Percentiles rank a stretch among this genome's conserved stretches.
Conservation (phyloP, 768 basidiomycete genomes). For the Phlebiopsis gigantea region DNA sequence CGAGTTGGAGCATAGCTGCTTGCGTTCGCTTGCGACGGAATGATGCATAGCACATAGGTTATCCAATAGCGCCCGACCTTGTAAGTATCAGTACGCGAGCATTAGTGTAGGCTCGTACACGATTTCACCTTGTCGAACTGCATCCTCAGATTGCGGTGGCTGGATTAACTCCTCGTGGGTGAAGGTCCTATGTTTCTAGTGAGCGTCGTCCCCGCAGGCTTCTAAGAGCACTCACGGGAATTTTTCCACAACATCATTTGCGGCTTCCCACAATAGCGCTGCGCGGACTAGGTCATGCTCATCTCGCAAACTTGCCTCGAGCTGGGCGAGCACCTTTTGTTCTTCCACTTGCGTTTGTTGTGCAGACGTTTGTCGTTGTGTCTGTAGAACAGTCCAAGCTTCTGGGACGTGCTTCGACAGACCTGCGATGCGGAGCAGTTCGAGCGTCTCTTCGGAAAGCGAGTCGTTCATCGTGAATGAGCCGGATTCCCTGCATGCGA, state of each 20-base stretch:
- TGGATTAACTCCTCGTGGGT: neutral
- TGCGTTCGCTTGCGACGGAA: neutral
- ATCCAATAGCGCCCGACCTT: neutral
- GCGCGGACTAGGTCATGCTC: neutral
- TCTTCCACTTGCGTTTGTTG: neutral
- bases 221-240: neutral
- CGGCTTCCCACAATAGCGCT: neutral
- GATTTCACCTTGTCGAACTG: neutral
- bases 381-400: neutral
- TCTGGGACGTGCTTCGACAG: neutral
- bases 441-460: slow-evolving; percentile 1
- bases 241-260: neutral
- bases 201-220: too few species aligned
- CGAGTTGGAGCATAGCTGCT: neutral
- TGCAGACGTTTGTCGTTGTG: neutral
- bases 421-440: slow-evolving; percentile 7
- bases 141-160: neutral
- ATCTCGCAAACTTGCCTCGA: neutral
- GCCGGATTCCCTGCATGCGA: neutral
- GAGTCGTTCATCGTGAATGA: slow-evolving; percentile 2
- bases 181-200: neutral
- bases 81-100: neutral
- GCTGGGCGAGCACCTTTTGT: neutral
- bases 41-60: neutral
- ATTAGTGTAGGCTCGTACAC: neutral